phyloP scores from a whole-genome alignment of 176 grass and related monocot species.

The Carex pumila region DNA sequence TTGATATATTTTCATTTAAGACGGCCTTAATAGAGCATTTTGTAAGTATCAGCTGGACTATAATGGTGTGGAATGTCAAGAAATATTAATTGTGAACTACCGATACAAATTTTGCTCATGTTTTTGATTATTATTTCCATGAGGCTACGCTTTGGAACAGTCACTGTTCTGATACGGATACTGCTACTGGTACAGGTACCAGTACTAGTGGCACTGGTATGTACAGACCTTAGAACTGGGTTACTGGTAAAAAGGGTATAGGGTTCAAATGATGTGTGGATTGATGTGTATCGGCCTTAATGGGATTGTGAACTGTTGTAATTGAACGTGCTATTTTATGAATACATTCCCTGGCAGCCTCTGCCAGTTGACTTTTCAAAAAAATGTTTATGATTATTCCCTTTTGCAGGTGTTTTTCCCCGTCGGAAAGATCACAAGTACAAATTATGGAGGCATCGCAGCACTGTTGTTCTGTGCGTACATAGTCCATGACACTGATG shows the following conservation, averaged over 20 bases:
- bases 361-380: too few species aligned
- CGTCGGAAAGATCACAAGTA: conserved; percentile 53
- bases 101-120: neutral
- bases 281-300: too few species aligned
- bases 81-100: neutral
- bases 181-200: too few species aligned
- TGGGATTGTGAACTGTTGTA: too few species aligned
- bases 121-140: neutral
- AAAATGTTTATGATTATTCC: neutral
- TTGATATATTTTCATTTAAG: neutral
- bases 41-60: neutral
- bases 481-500: conserved; percentile 57
- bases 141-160: too few species aligned
- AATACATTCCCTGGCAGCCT: too few species aligned
- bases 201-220: too few species aligned
- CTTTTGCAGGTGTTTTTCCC: conserved; percentile 55
- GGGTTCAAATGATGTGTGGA: too few species aligned
- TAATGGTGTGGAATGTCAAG: neutral
- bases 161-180: too few species aligned
- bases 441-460: conserved; percentile 37
- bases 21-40: neutral
- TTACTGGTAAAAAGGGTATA: too few species aligned
- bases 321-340: too few species aligned
- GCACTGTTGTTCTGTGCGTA: neutral
- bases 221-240: too few species aligned